These are phyloP conservation scores for Nakaseomyces delphensis DNA, from an alignment of 1,139 yeast species.

Conservation along the genomic window DNA sequence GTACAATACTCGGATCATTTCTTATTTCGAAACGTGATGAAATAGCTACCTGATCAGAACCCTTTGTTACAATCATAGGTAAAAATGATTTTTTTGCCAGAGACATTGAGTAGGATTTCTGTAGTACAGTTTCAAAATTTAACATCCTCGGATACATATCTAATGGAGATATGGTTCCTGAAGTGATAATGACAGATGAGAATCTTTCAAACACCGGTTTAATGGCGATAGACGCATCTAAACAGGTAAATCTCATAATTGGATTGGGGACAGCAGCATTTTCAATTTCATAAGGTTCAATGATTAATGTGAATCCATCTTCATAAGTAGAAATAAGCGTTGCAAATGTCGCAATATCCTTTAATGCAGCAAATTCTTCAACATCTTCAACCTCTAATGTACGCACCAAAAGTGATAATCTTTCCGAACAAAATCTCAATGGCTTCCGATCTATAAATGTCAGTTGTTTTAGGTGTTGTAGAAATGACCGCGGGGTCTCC, in stretches of 20 bases:
- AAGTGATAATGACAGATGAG: conserved; percentile 88
- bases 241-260: conserved; percentile 83
- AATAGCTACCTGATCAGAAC: conserved; percentile 94
- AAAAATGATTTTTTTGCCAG: conserved; percentile 84
- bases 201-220: conserved; percentile 93
- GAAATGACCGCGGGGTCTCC: conserved; percentile 87
- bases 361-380: conserved; percentile 86
- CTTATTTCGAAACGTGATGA: conserved; percentile 94
- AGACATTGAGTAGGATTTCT: conserved; percentile 94
- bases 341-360: conserved; percentile 95
- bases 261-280: conserved; percentile 98
- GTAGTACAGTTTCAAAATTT: conserved; percentile 87
- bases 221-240: conserved; percentile 96
- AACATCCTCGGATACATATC: conserved; percentile 99
- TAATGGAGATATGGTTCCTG: conserved; percentile 95
- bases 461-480: conserved; percentile 84
- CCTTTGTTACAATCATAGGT: conserved; percentile 94
- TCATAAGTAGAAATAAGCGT: conserved; percentile 93
- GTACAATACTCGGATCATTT: conserved; percentile 93
- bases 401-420: conserved; percentile 77
- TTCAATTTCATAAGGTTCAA: conserved; percentile 95
- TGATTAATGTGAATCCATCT: conserved; percentile 77
- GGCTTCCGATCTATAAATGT: conserved; percentile 93
- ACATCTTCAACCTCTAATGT: conserved; percentile 81
- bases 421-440: conserved; percentile 79